Percentiles rank a stretch among this genome's conserved stretches.
These are phyloP conservation scores for Lizonia empirigonia DNA, from an alignment of 2,329 filamentous ascomycete genomes.

Conservation along the genomic window DNA sequence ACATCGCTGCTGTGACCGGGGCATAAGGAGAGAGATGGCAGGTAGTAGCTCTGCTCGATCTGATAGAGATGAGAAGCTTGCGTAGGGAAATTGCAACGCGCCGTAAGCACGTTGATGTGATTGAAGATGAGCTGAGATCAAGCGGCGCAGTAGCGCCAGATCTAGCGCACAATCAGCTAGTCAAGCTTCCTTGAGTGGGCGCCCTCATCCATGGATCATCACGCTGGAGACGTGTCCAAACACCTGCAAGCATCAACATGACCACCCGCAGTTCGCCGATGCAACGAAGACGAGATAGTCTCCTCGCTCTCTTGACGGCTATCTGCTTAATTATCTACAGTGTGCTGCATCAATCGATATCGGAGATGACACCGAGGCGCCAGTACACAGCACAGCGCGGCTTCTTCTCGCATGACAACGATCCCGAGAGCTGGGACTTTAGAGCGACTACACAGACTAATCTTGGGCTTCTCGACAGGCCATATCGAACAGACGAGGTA, in stretches of 20 bases:
- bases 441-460: conserved; percentile 18
- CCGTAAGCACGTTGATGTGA: not conserved
- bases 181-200: not conserved
- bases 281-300: not conserved
- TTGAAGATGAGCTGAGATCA: not conserved
- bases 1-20: not conserved
- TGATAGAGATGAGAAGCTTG: too few relatives aligned
- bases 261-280: not conserved
- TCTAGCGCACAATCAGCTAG: not conserved
- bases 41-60: too few relatives aligned
- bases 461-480: conserved; percentile 65
- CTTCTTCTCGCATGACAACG: conserved; percentile 25
- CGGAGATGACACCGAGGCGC: conserved; percentile 7
- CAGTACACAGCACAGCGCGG: conserved; percentile 17
- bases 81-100: not conserved
- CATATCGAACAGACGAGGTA: conserved; percentile 59
- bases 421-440: conserved; percentile 22
- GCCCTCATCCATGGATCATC: not conserved
- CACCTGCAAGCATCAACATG: not conserved
- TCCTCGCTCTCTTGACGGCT: not conserved
- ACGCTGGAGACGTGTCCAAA: not conserved
- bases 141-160: not conserved
- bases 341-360: not conserved
- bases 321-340: not conserved
- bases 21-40: not conserved